These are phyloP conservation scores for Arxiozyma slooffiae DNA, from an alignment of 1,139 yeast species.

Conservation along the genomic window DNA sequence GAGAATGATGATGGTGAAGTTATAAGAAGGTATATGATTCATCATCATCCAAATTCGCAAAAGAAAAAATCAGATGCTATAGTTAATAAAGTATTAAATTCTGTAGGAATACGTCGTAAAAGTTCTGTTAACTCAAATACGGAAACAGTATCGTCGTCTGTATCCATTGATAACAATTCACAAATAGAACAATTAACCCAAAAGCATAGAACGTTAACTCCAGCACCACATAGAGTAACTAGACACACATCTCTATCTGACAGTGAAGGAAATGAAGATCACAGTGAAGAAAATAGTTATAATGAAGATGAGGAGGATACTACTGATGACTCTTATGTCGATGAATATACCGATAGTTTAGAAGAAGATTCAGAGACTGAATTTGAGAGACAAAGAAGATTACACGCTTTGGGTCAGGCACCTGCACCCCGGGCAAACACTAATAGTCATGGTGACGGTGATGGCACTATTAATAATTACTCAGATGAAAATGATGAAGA, in stretches of 20 bases:
- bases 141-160: slow-evolving; percentile 12
- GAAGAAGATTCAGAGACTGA: slow-evolving; percentile 45
- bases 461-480: background rate
- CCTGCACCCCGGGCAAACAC: slow-evolving; percentile 34
- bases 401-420: slow-evolving; percentile 67
- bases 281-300: slow-evolving; percentile 42
- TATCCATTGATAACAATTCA: background rate
- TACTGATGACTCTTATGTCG: slow-evolving; percentile 6
- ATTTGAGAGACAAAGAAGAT: slow-evolving; percentile 63
- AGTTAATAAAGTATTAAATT: slow-evolving; percentile 28
- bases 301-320: slow-evolving; percentile 23
- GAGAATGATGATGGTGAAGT: slow-evolving; percentile 92
- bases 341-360: slow-evolving; percentile 44
- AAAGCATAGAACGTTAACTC: slow-evolving; percentile 12
- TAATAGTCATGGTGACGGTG: slow-evolving; percentile 1
- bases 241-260: slow-evolving; percentile 2
- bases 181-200: slow-evolving; percentile 2
- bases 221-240: slow-evolving; percentile 5
- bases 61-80: slow-evolving; percentile 8
- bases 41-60: slow-evolving; percentile 35
- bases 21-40: slow-evolving; percentile 68
- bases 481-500: slow-evolving; percentile 3
- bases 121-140: slow-evolving; percentile 6
- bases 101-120: slow-evolving; percentile 39
- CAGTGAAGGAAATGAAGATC: slow-evolving; percentile 5